phyloP scores from a whole-genome alignment of 164 flowering plant genomes.

The Nymphaea colorata region DNA sequence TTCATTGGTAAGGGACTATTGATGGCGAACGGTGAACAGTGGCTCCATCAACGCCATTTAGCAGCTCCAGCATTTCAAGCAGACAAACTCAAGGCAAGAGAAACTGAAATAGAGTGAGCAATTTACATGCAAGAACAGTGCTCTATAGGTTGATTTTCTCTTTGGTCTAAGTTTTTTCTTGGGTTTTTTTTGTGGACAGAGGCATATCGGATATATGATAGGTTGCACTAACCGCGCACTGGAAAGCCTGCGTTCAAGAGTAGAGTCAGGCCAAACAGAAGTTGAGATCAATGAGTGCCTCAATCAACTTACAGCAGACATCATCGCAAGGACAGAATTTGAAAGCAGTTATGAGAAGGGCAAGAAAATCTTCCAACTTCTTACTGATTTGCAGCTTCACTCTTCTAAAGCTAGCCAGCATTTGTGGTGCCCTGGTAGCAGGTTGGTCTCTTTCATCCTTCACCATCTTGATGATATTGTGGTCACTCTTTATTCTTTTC shows the following conservation, averaged over 20 bases:
- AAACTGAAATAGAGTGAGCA: background rate
- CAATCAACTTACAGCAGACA: slow-evolving; percentile 69
- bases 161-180: background rate
- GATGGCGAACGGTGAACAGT: slow-evolving; percentile 87
- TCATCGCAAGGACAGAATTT: slow-evolving; percentile 75
- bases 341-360: slow-evolving; percentile 76
- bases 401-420: slow-evolving; percentile 72
- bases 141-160: too few relatives aligned
- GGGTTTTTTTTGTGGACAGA: slow-evolving; percentile 7
- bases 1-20: slow-evolving; percentile 75
- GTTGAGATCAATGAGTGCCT: slow-evolving; percentile 69
- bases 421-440: slow-evolving; percentile 82
- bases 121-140: too few relatives aligned
- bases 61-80: slow-evolving; percentile 81
- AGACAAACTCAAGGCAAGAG: slow-evolving; percentile 65
- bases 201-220: slow-evolving; percentile 69
- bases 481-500: too few relatives aligned
- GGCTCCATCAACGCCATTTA: slow-evolving; percentile 86
- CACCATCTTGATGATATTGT: background rate
- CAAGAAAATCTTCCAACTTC: slow-evolving; percentile 55
- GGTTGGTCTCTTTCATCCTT: slow-evolving; percentile 28
- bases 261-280: slow-evolving; percentile 40
- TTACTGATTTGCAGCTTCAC: slow-evolving; percentile 49
- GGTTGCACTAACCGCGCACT: slow-evolving; percentile 63
- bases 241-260: slow-evolving; percentile 24